These are phyloP conservation scores for Malus hybrid DNA, from an alignment of 331 rosid genomes.

Conservation along the genomic window DNA sequence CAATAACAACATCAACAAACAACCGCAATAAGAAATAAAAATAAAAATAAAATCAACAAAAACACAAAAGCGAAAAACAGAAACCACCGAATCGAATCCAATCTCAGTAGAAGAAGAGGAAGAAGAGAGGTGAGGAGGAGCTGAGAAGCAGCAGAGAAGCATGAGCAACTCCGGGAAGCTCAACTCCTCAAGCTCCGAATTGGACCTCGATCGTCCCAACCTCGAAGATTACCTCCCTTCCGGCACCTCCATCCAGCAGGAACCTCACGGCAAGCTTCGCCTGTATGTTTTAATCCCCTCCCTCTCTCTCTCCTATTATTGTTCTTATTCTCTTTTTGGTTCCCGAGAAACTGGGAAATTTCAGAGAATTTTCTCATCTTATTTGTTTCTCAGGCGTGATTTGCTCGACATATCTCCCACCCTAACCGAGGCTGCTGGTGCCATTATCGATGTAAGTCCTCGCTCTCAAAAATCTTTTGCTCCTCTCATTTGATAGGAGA, in stretches of 20 bases:
- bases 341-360: neutral
- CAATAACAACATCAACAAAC: no score
- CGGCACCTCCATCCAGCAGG: conserved; percentile 72
- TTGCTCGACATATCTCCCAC: conserved; percentile 83
- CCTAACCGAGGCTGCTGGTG: conserved; percentile 93
- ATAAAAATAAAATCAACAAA: no score
- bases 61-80: neutral
- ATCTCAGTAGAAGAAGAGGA: neutral
- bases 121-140: neutral
- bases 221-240: conserved; percentile 93
- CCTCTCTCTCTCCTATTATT: neutral
- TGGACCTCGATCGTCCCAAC: conserved; percentile 91
- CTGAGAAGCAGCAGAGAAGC: neutral
- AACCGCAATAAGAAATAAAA: no score
- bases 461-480: neutral
- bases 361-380: neutral
- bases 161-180: conserved; percentile 32
- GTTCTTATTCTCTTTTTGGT: conserved; percentile 9
- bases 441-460: conserved; percentile 79
- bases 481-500: neutral
- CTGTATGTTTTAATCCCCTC: conserved; percentile 34
- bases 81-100: neutral
- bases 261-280: conserved; percentile 73
- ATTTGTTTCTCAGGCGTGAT: conserved; percentile 45
- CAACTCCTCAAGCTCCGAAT: conserved; percentile 63